Conservation (phyloP, 2,329 filamentous ascomycete genomes). For the Nothophaeocryptopus gaeumannii region DNA sequence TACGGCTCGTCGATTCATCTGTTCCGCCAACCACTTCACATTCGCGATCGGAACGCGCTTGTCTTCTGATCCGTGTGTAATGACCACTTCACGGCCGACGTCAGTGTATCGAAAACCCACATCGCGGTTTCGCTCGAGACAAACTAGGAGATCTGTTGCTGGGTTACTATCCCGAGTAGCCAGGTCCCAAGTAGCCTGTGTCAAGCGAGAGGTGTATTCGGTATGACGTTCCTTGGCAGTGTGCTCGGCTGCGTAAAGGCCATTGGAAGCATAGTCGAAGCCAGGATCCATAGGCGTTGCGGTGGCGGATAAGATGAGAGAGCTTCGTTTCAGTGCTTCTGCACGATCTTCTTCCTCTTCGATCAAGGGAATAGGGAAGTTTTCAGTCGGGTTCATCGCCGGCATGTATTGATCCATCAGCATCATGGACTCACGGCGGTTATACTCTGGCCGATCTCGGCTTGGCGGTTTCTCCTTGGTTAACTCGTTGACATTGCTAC, state of each 20-base stretch:
- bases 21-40: constrained; percentile 88
- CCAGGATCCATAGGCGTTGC: constrained; percentile 38
- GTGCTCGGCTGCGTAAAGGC: constrained; percentile 53
- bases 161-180: constrained; percentile 90
- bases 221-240: constrained; percentile 69
- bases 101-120: constrained; percentile 98
- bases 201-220: constrained; percentile 79
- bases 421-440: constrained; percentile 48
- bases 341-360: constrained; percentile 22
- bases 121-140: constrained; percentile 81
- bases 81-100: constrained; percentile 84
- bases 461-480: constrained; percentile 25
- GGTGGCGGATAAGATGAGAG: constrained; percentile 33
- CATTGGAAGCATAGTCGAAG: constrained; percentile 40
- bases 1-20: constrained; percentile 60
- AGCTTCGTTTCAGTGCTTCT: constrained; percentile 25
- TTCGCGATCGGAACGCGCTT: constrained; percentile 92
- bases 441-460: constrained; percentile 30
- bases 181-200: constrained; percentile 89
- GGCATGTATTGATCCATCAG: constrained; percentile 50
- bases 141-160: constrained; percentile 87
- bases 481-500: constrained; percentile 13
- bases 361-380: constrained; percentile 28
- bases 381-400: constrained; percentile 33
- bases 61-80: constrained; percentile 89